Base-by-base conservation (phyloP, 2,329 filamentous ascomycete species). In the Colletotrichum incanum region DNA sequence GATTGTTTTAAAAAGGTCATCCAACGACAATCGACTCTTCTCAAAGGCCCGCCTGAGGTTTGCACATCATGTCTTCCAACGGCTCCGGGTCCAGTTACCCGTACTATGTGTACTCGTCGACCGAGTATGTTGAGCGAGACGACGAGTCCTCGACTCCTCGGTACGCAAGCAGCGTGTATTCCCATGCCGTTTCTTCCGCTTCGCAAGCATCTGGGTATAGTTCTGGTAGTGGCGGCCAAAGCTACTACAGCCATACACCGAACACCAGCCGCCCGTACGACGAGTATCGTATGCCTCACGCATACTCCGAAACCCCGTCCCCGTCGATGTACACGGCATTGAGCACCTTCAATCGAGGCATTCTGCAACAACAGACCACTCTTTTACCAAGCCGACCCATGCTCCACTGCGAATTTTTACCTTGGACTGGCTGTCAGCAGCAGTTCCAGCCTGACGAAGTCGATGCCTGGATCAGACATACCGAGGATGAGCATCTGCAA, bases 401-500 rank as follows among this genome's bases (percentile, higher is more conserved):
- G 73, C 79, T 87, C 28, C 82, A 82, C 16, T 89, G 86, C 79
- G 87, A 89, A 67, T 86, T 88, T 45, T 70, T 74, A 11, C 76
- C 75, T 6, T 79, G 83, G 28, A 55, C 65, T 1, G 28, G 56
- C 3, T 91, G 89, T 73, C 4, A 71, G 0, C 34, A 68, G 7
- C 72, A 41, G 0, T 90, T 89, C 73, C 45, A 71, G 7, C 73
- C 81, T 3, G 76, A 84, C 12, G 79, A 87, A 0, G 75, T 78
- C 28, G 75, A 80, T 0, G 64, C 20, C 2, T 90, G 88, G 88
- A 82, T 87, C 18, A 67, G 79, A 0, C 89, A 91, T 71, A 82
- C 85, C 37, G 65, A 77, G 2, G 34, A 72, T 0, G 76, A 79
- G 1, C 87, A 89, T 73, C 75, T 84, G 11, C 2, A 45, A 0